Percentiles rank a stretch among this genome's conserved stretches.
phyloP scores from a whole-genome alignment of 345 rosid species.

The Syzygium oleosum region DNA sequence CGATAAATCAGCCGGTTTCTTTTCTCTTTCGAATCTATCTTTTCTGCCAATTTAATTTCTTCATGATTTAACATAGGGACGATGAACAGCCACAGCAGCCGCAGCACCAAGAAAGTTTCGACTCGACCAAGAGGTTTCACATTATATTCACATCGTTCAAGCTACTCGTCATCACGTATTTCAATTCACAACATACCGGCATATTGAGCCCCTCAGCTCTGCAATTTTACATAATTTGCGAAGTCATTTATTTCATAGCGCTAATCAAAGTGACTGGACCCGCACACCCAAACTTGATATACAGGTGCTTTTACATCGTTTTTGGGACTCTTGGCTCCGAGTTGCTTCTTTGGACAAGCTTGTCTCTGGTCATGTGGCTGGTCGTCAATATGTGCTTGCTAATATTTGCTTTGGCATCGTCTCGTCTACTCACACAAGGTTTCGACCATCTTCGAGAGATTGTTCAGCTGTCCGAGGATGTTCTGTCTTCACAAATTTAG shows the following conservation, averaged over 20 bases:
- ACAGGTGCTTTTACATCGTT: background rate
- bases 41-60: no score
- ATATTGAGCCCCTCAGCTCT: accelerated
- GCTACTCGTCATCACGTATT: no score
- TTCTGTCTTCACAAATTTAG: accelerated
- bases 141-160: no score
- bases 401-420: background rate
- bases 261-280: no score
- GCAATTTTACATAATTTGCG: no score
- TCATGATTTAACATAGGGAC: no score
- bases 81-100: accelerated
- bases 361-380: accelerated
- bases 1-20: no score
- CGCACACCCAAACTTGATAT: accelerated
- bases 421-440: accelerated
- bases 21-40: no score
- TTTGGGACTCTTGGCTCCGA: accelerated
- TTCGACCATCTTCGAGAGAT: background rate
- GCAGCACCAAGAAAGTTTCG: no score
- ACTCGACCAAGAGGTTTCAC: no score
- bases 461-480: accelerated
- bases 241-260: no score
- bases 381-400: accelerated
- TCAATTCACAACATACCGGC: no score
- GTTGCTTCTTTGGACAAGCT: accelerated